Conservation (phyloP, 306 rosid species). For the Vachellia collinsii region DNA sequence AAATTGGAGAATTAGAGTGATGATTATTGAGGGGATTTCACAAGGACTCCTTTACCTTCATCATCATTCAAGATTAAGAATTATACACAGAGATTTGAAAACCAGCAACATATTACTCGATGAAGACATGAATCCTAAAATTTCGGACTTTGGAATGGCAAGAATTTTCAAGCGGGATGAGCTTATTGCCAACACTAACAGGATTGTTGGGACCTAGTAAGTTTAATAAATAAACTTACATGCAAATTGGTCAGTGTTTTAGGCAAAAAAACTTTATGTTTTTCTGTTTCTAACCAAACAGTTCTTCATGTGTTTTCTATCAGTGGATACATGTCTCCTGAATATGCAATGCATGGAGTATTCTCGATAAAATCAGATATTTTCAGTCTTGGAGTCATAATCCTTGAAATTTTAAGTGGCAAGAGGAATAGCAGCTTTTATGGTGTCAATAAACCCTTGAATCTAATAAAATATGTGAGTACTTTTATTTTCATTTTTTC, state of each 20-base stretch:
- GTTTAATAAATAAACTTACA: neutral
- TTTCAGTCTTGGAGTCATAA: neutral
- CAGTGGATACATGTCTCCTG: neutral
- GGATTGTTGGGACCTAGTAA: neutral
- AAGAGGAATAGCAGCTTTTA: slow-evolving; percentile 32
- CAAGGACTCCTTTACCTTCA: neutral
- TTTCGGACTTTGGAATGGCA: neutral
- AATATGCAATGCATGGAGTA: neutral
- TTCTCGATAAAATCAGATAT: neutral
- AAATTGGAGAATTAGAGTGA: neutral
- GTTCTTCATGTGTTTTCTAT: neutral
- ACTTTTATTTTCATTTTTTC: neutral
- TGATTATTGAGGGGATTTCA: neutral
- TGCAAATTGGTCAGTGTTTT: too few species aligned
- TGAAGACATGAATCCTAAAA: neutral
- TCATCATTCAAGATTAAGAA: neutral
- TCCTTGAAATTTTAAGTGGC: slow-evolving; percentile 44
- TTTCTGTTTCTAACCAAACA: neutral
- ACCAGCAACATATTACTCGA: neutral
- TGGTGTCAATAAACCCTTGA: neutral
- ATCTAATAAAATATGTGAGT: neutral
- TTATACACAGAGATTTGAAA: neutral
- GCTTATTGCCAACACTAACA: neutral
- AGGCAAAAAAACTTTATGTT: too few species aligned
- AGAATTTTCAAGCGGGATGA: neutral